Percentiles rank a stretch among this genome's conserved stretches.
These are phyloP conservation scores for Trichoderma guizhouense DNA, from an alignment of 2,329 filamentous ascomycete species.

Conservation along the genomic window DNA sequence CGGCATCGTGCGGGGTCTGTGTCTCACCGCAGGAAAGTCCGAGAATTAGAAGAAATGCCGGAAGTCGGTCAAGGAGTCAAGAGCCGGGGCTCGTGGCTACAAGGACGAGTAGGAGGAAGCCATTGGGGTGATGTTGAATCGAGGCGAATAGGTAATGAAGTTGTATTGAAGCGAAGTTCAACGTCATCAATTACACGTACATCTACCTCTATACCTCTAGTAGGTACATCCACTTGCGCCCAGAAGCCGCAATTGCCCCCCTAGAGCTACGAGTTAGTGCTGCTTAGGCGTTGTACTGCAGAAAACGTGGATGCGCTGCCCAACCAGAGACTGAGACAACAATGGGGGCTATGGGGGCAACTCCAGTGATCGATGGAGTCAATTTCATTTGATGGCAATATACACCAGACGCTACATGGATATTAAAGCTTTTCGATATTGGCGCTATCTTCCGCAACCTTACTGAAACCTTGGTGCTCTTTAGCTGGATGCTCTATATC, in stretches of 20 bases:
- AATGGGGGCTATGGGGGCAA: neutral
- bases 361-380: neutral
- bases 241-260: neutral
- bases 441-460: neutral
- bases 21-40: neutral
- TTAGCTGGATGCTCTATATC: neutral
- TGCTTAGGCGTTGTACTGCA: neutral
- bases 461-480: neutral
- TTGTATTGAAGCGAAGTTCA: neutral
- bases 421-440: neutral
- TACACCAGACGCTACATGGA: neutral
- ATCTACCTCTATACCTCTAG: neutral
- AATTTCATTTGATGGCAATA: too few species aligned
- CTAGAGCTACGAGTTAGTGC: neutral
- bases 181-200: slow-evolving; percentile 11
- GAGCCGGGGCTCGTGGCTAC: slow-evolving; percentile 12
- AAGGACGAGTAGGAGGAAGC: neutral
- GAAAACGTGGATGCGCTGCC: neutral
- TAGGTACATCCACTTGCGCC: neutral
- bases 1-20: slow-evolving; percentile 56
- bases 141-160: neutral
- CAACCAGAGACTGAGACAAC: neutral
- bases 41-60: neutral
- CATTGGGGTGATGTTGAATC: slow-evolving; percentile 15
- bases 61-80: neutral